Base-by-base conservation (phyloP, 768 basidiomycete species). In the Mycena vitilis region DNA sequence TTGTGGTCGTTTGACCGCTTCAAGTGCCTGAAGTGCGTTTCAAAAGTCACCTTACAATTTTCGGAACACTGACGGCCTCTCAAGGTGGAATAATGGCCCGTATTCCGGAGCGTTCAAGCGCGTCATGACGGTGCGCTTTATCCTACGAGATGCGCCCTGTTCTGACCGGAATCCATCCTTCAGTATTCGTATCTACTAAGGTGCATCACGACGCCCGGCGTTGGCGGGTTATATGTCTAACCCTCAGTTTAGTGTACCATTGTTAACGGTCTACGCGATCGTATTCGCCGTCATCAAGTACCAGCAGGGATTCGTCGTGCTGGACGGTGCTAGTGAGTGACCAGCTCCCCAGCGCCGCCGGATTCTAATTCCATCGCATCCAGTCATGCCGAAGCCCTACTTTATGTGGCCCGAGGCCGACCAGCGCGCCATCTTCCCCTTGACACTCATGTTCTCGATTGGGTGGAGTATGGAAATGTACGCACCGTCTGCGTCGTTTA, bases 1-100 rank as follows among this genome's bases (percentile, higher is more conserved):
- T 78, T 94, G 59, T 94, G 91, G 89, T 89, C 89, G 7, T 95
- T 91, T 74, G 93, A 95, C 76, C 84, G 86, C 65, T 95, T 95
- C 82, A 86, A 84, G 72, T 94, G 92, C 75, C 75, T 94, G 60
- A 88, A 74, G 91, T 91, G 69, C 72, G 86, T 74, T 5, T n/a
- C 40, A 51, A 45, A 9, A 30, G 47, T 34, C 25, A 51, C 20
- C 37, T 36, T 54, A n/a, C 59, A 58, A 20, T 3, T 52, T 15
- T 40, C 48, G 37, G 20, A 30, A 11, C 40, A 30, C 44, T 65
- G 18, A 67, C 37, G 36, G 23, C 30, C n/a, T 45, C 64, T 53
- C 34, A 67, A 93, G 92, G 75, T 93, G 91, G 91, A 87, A 89
- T 73, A 86, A 85, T 36, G 91, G 89, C 1, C 84, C 86, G 4